Percentiles rank a stretch among this genome's conserved stretches.
phyloP scores from a whole-genome alignment of 2,329 filamentous ascomycete species.

The Diaporthe aspalathi region DNA sequence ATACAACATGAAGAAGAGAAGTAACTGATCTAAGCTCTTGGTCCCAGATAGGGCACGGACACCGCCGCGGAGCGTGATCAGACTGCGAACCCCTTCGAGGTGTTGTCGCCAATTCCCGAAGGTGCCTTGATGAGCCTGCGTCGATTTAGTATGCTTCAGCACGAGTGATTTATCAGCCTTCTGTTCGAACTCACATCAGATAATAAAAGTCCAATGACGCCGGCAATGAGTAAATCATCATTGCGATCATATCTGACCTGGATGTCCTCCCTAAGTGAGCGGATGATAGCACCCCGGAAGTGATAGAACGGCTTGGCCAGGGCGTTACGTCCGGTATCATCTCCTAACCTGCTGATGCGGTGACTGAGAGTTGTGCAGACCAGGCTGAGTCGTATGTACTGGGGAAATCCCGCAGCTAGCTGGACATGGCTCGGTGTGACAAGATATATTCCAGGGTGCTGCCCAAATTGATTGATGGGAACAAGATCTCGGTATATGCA shows the following conservation, averaged over 20 bases:
- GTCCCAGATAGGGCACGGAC: slow-evolving; percentile 42
- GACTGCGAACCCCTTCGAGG: slow-evolving; percentile 47
- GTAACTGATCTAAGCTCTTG: slow-evolving; percentile 37
- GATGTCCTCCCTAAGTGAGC: background rate
- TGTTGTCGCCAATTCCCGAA: slow-evolving; percentile 51
- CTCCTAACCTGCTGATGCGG: background rate
- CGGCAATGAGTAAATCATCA: background rate
- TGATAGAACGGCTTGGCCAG: background rate
- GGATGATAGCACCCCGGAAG: background rate
- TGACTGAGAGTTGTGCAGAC: slow-evolving; percentile 7
- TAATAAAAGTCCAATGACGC: background rate
- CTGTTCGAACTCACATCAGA: background rate
- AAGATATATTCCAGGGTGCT: background rate
- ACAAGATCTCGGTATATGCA: background rate
- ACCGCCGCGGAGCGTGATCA: slow-evolving; percentile 50
- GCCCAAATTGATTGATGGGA: background rate
- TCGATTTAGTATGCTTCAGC: background rate
- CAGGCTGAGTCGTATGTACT: background rate
- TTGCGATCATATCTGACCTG: background rate
- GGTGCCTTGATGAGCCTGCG: slow-evolving; percentile 47
- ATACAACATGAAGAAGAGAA: slow-evolving; percentile 46
- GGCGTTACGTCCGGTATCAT: background rate
- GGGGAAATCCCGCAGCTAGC: background rate
- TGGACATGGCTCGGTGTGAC: background rate
- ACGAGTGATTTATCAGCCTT: background rate